phyloP scores from a whole-genome alignment of 176 grass and related monocot species.

The Neostapfia colusana region DNA sequence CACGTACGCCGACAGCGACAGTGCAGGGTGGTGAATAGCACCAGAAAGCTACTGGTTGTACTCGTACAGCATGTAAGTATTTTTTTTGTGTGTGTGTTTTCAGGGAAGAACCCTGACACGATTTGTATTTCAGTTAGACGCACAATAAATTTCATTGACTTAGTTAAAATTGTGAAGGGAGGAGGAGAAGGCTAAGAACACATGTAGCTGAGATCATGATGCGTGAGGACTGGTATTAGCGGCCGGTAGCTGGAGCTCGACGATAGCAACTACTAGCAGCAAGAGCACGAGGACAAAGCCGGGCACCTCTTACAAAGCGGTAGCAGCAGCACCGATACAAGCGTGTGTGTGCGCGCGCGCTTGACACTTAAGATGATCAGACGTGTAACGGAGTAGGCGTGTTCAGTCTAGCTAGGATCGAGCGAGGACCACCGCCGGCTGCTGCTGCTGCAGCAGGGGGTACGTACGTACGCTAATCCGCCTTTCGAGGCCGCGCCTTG shows the following conservation, averaged over 20 bases:
- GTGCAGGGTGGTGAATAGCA: constrained; percentile 27
- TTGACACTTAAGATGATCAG: constrained; percentile 46
- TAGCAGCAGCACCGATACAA: constrained; percentile 29
- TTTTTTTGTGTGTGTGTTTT: background rate
- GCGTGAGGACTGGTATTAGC: constrained; percentile 1
- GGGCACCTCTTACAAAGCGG: constrained; percentile 36
- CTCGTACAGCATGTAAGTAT: constrained; percentile 3
- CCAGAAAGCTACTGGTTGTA: background rate
- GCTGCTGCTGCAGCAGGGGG: constrained; percentile 7
- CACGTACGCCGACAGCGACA: constrained; percentile 45
- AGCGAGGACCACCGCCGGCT: constrained; percentile 34
- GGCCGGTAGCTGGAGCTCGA: background rate
- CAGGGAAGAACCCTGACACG: too few relatives aligned
- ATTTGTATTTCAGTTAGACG: background rate
- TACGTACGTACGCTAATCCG: constrained; percentile 39
- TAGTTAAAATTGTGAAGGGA: too few relatives aligned
- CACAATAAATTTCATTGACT: too few relatives aligned
- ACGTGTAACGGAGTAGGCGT: constrained; percentile 42
- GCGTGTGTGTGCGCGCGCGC: background rate
- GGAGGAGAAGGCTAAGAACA: background rate
- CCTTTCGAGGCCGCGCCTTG: constrained; percentile 34
- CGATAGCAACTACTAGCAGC: background rate
- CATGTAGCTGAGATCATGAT: too few relatives aligned
- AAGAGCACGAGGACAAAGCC: constrained; percentile 33
- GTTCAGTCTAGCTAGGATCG: constrained; percentile 29